These are phyloP conservation scores for Proliferodiscus dingleyae DNA, from an alignment of 2,329 filamentous ascomycete species.

Conservation along the genomic window DNA sequence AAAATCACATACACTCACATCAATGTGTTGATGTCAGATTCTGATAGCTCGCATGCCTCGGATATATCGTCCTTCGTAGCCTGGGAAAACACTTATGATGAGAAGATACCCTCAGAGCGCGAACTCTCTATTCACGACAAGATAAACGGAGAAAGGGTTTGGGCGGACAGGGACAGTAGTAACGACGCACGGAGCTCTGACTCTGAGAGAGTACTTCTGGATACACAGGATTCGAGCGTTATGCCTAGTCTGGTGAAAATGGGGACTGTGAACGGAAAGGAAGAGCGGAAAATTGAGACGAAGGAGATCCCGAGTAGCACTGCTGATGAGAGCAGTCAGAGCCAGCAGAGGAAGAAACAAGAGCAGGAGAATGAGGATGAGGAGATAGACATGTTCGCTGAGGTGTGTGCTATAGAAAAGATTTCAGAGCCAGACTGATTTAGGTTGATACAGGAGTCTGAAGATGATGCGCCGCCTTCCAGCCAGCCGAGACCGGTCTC, in stretches of 20 bases:
- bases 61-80: constrained; percentile 20
- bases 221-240: background rate
- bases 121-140: constrained; percentile 13
- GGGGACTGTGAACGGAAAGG: background rate
- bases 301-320: constrained; percentile 9
- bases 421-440: background rate
- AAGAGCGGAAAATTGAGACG: constrained; percentile 1
- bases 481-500: constrained; percentile 15
- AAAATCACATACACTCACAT: background rate
- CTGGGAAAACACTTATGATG: constrained; percentile 15
- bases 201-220: background rate
- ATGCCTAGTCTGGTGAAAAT: background rate
- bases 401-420: background rate
- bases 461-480: constrained; percentile 12
- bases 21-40: background rate
- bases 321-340: constrained; percentile 6
- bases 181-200: constrained; percentile 18
- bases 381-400: background rate
- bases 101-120: constrained; percentile 6
- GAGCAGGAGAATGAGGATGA: background rate
- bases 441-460: background rate
- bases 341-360: background rate
- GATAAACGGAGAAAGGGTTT: constrained; percentile 7
- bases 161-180: constrained; percentile 17
- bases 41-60: background rate